These are phyloP conservation scores for Gentiana macrophylla DNA, from an alignment of 257 asterid genomes.

Conservation along the genomic window DNA sequence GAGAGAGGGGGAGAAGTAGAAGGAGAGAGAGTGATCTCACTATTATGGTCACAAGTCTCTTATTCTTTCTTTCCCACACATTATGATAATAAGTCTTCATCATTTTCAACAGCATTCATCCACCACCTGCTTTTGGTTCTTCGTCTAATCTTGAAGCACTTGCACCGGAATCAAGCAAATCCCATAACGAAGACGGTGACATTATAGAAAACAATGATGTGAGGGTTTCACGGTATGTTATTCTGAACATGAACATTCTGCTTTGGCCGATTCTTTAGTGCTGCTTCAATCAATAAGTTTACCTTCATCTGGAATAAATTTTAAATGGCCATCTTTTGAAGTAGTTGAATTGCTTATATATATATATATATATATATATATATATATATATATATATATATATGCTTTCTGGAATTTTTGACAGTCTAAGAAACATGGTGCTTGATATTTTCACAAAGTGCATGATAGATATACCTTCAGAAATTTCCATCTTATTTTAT, in stretches of 20 bases:
- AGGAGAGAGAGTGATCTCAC: no score
- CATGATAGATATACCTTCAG: no score
- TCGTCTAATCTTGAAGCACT: slow-evolving; percentile 97
- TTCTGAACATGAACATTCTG: slow-evolving; percentile 12
- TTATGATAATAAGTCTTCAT: no score
- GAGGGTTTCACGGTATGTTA: slow-evolving; percentile 47
- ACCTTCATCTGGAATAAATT: neutral
- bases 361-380: no score
- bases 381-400: no score
- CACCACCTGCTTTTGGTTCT: slow-evolving; percentile 99
- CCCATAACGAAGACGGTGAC: slow-evolving; percentile 53
- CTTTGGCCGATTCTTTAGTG: neutral
- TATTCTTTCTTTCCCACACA: no score
- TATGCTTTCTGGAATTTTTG: neutral
- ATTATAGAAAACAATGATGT: slow-evolving; percentile 23
- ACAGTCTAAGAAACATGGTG: no score
- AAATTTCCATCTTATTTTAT: no score
- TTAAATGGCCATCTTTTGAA: neutral
- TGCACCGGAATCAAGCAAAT: slow-evolving; percentile 59
- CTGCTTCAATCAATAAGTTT: neutral
- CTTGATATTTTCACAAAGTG: no score
- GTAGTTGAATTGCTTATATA: neutral
- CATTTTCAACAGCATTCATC: slow-evolving; percentile 59
- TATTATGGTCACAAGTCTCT: no score
- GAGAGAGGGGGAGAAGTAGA: no score